These are phyloP conservation scores for Angophora floribunda DNA, from an alignment of 345 rosid genomes.

Conservation along the genomic window DNA sequence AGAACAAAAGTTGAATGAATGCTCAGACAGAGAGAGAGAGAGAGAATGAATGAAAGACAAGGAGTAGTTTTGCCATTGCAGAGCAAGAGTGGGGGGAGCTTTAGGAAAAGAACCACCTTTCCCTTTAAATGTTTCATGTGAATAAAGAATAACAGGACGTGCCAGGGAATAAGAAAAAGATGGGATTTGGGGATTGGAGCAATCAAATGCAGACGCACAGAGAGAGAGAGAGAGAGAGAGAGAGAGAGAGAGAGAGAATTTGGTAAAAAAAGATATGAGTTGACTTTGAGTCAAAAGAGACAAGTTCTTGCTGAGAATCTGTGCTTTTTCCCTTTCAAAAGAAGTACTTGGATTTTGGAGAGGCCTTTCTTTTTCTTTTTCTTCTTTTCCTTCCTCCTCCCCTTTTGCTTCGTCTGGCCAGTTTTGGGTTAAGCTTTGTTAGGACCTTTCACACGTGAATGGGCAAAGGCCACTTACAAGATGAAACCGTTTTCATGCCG, in stretches of 20 bases:
- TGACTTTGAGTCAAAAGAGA: conserved; percentile 3
- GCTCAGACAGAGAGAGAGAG: conserved; percentile 3
- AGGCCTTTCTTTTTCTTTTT: background rate
- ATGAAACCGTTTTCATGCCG: background rate
- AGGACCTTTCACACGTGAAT: background rate
- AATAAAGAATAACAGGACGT: conserved; percentile 17
- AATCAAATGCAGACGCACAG: background rate
- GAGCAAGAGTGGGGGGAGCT: background rate
- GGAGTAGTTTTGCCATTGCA: background rate
- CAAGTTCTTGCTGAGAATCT: background rate
- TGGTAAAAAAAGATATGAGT: background rate
- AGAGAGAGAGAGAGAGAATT: background rate
- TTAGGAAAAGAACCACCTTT: conserved; percentile 28
- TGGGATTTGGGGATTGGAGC: background rate
- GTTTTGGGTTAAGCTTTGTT: background rate
- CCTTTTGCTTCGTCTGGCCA: background rate
- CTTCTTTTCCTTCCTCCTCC: background rate
- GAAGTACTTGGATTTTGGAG: background rate
- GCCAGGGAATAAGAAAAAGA: conserved; percentile 31
- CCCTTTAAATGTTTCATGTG: background rate
- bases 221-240: too few species aligned
- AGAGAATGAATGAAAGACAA: background rate
- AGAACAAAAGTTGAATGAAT: background rate
- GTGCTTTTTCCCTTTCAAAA: background rate
- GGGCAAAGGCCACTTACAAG: background rate